Conservation (phyloP, 2,329 filamentous ascomycete species). For the Colletotrichum sp. region DNA sequence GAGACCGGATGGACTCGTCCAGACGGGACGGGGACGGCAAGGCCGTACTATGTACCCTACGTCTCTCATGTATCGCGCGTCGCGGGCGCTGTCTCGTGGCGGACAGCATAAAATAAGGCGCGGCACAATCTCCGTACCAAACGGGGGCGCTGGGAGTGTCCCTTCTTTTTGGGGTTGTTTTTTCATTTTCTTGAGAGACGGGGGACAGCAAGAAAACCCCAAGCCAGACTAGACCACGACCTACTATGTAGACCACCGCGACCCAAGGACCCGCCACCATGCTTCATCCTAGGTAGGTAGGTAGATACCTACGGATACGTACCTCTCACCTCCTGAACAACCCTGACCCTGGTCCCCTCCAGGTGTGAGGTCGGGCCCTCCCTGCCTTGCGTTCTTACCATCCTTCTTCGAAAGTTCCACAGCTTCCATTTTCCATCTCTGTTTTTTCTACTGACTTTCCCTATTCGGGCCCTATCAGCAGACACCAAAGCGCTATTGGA, state of each 20-base stretch:
- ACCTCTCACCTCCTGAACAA: background rate
- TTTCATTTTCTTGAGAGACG: background rate
- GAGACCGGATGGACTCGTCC: background rate
- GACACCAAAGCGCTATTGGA: background rate
- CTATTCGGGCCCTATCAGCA: background rate
- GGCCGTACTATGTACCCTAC: background rate
- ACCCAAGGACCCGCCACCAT: background rate
- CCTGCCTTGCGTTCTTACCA: background rate
- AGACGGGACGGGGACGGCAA: background rate
- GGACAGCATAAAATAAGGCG: background rate
- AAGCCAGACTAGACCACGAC: background rate
- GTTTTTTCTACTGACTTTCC: background rate
- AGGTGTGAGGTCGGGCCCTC: background rate
- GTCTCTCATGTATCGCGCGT: background rate
- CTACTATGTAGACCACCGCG: background rate
- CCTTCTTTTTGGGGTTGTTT: background rate
- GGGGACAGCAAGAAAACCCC: background rate
- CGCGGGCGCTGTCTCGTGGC: background rate
- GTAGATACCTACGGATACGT: background rate
- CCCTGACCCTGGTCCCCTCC: background rate
- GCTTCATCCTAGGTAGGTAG: background rate
- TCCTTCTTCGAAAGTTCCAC: conserved; percentile 11
- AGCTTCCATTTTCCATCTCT: conserved; percentile 1
- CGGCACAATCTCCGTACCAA: background rate
- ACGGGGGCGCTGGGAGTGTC: background rate